Percentiles rank a stretch among this genome's conserved stretches.
These are phyloP conservation scores for Primulina tabacum DNA, from an alignment of 257 asterid genomes.

Conservation along the genomic window DNA sequence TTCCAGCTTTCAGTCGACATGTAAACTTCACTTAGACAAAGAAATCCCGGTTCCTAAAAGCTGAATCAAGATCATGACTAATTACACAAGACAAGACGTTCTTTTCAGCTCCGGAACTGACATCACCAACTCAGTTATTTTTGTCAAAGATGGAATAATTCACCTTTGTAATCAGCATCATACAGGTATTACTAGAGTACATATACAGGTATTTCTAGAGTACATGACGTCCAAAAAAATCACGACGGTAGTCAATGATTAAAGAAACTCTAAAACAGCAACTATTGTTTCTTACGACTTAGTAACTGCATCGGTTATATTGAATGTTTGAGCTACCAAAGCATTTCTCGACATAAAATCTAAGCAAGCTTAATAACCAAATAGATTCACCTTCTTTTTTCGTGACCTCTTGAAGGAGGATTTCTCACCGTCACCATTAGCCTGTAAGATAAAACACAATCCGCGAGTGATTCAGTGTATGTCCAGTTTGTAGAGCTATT, in stretches of 20 bases:
- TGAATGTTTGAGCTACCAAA: background rate
- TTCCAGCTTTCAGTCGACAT: background rate
- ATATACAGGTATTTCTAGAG: background rate
- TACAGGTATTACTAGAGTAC: background rate
- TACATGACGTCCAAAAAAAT: background rate
- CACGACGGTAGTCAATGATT: background rate
- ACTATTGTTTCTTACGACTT: background rate
- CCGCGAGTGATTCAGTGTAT: background rate
- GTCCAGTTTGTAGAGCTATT: conserved; percentile 1
- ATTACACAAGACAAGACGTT: background rate
- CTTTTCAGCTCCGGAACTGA: background rate
- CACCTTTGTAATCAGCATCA: background rate
- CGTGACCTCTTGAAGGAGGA: conserved; percentile 46
- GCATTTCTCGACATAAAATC: background rate
- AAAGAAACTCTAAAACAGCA: background rate
- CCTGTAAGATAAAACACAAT: conserved; percentile 30
- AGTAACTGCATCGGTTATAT: background rate
- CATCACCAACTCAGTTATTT: background rate
- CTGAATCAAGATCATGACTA: background rate
- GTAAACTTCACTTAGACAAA: background rate
- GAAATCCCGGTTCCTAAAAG: background rate
- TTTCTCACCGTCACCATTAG: conserved; percentile 34
- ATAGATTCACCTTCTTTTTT: conserved; percentile 52
- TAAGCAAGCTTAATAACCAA: background rate
- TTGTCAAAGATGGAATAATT: background rate